Conservation (phyloP, 495 filamentous ascomycete genomes). For the Xylaria venustula region DNA sequence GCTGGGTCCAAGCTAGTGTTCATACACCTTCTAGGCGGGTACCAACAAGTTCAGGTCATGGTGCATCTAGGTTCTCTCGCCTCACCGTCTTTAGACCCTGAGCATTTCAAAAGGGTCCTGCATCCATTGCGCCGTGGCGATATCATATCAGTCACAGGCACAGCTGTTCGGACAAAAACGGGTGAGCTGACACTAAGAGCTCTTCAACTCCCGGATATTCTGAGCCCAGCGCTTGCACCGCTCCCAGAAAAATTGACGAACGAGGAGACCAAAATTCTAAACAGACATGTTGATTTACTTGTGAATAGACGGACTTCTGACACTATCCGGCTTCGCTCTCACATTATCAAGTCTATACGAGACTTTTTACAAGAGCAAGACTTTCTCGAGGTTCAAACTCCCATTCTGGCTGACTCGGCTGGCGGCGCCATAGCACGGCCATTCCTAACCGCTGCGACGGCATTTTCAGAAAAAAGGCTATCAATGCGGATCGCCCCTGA, state of each 20-base stretch:
- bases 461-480: constrained; percentile 65
- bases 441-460: constrained; percentile 72
- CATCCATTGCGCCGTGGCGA: constrained; percentile 29
- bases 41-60: constrained; percentile 68
- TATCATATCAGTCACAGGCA: constrained; percentile 56
- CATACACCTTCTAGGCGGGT: constrained; percentile 73
- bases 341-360: constrained; percentile 71
- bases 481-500: constrained; percentile 87
- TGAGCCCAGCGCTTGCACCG: constrained; percentile 74
- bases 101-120: constrained; percentile 29
- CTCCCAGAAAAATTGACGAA: constrained; percentile 65
- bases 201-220: constrained; percentile 61
- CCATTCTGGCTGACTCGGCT: constrained; percentile 72
- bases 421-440: constrained; percentile 84
- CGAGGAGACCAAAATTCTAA: constrained; percentile 61
- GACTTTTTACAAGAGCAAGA: constrained; percentile 66
- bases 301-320: constrained; percentile 65
- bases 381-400: constrained; percentile 87
- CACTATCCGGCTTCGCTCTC: constrained; percentile 68
- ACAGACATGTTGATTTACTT: constrained; percentile 80
- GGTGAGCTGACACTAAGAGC: constrained; percentile 79
- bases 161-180: constrained; percentile 64
- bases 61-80: constrained; percentile 60
- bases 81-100: constrained; percentile 9
- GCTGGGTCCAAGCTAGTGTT: constrained; percentile 75